Conservation (phyloP, 2,329 filamentous ascomycete species). For the Delphinella strobiligena region DNA sequence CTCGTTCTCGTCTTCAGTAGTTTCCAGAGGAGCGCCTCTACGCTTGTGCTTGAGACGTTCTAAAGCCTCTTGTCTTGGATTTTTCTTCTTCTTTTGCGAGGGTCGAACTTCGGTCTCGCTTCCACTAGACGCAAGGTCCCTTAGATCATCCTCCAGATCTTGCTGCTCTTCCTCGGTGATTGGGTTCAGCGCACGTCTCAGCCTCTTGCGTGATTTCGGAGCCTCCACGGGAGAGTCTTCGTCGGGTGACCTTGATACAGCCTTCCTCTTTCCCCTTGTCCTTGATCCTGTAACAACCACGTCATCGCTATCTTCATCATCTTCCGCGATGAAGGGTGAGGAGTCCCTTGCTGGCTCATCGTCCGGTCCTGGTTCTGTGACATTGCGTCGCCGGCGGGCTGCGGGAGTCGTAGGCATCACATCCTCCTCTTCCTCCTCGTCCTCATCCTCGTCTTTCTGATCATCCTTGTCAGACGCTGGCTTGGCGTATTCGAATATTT, state of each 20-base stretch:
- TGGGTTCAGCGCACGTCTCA: slow-evolving; percentile 4
- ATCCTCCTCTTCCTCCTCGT: slow-evolving; percentile 19
- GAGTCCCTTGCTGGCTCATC: background rate
- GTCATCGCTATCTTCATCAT: slow-evolving; percentile 15
- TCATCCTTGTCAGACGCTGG: background rate
- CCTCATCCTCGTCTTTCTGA: no score
- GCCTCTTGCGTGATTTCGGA: slow-evolving; percentile 4
- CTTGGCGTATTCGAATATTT: background rate
- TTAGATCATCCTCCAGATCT: slow-evolving; percentile 34
- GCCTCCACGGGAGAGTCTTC: background rate
- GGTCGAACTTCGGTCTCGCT: slow-evolving; percentile 14
- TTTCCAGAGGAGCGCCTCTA: slow-evolving; percentile 18
- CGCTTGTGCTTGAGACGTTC: slow-evolving; percentile 31
- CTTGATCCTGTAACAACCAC: slow-evolving; percentile 15
- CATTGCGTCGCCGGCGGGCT: slow-evolving; percentile 9
- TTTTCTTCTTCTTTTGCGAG: slow-evolving; percentile 20
- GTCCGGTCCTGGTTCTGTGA: background rate
- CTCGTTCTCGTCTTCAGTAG: slow-evolving; percentile 13
- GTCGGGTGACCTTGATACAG: background rate
- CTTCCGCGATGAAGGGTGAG: slow-evolving; percentile 5
- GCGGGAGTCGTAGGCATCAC: slow-evolving; percentile 7
- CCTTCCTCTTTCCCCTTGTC: slow-evolving; percentile 3
- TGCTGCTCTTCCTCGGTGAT: slow-evolving; percentile 23
- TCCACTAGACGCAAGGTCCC: slow-evolving; percentile 26
- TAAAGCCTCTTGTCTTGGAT: slow-evolving; percentile 28